These are phyloP conservation scores for Pseudogymnoascus sp. DNA, from an alignment of 2,329 filamentous ascomycete genomes.

Conservation along the genomic window DNA sequence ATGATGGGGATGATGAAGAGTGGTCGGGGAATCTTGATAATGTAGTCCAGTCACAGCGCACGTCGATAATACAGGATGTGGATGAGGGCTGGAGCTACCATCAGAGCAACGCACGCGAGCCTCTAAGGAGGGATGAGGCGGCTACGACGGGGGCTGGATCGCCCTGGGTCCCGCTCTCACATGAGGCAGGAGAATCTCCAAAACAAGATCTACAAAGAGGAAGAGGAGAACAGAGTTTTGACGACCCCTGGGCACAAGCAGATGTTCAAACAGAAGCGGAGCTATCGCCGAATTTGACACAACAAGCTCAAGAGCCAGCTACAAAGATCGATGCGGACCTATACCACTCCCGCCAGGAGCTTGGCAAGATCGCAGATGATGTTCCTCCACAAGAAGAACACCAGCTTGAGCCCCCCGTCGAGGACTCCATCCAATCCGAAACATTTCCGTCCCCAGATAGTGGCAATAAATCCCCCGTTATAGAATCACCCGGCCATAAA, in stretches of 20 bases:
- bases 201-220: neutral
- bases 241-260: neutral
- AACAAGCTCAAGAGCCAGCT: neutral
- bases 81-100: neutral
- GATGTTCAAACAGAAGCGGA: neutral
- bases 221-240: neutral
- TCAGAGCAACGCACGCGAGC: neutral
- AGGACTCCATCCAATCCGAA: neutral
- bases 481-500: neutral
- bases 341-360: neutral
- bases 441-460: neutral
- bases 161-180: neutral
- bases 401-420: neutral
- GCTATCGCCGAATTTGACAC: neutral
- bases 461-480: neutral
- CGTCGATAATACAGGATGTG: neutral
- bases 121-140: neutral
- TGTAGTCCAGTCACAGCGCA: neutral
- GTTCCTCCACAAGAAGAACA: neutral
- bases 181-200: neutral
- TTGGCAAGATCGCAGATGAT: neutral
- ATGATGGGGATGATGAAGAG: slow-evolving; percentile 24
- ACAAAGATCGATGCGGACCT: neutral
- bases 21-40: slow-evolving; percentile 21
- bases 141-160: neutral